These are phyloP conservation scores for Mycosphaerella arachidis DNA, from an alignment of 2,329 filamentous ascomycete species.

Conservation along the genomic window DNA sequence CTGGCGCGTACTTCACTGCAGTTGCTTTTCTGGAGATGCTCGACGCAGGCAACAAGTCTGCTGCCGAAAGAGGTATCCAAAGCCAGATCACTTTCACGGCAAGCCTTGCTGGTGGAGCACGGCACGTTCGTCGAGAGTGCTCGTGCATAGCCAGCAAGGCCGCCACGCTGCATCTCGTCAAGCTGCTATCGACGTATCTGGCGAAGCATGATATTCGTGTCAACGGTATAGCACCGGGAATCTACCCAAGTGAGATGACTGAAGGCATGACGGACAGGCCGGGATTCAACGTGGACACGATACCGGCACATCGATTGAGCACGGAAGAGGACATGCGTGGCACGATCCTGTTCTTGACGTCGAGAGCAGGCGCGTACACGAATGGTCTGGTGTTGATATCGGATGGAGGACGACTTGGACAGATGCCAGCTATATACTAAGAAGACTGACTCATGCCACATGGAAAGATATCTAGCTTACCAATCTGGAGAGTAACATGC, in stretches of 20 bases:
- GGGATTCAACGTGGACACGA: slow-evolving; percentile 9
- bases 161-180: slow-evolving; percentile 40
- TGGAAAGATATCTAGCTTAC: too few relatives aligned
- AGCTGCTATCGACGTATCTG: slow-evolving; percentile 40
- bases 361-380: slow-evolving; percentile 60
- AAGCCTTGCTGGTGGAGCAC: slow-evolving; percentile 39
- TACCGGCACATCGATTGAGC: slow-evolving; percentile 46
- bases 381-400: slow-evolving; percentile 61
- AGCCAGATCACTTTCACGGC: slow-evolving; percentile 45
- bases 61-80: slow-evolving; percentile 36
- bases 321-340: slow-evolving; percentile 50
- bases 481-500: too few relatives aligned
- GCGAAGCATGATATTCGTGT: slow-evolving; percentile 42
- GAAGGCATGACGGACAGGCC: slow-evolving; percentile 4
- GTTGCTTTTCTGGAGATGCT: slow-evolving; percentile 44
- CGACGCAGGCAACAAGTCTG: slow-evolving; percentile 41
- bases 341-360: slow-evolving; percentile 60
- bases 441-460: too few relatives aligned
- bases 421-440: slow-evolving; percentile 19
- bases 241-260: slow-evolving; percentile 15
- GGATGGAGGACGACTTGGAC: slow-evolving; percentile 58
- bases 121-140: slow-evolving; percentile 20
- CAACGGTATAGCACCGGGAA: slow-evolving; percentile 44
- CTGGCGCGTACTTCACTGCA: slow-evolving; percentile 41
- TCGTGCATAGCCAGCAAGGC: slow-evolving; percentile 44